Percentiles rank a stretch among this genome's conserved stretches.
Evolutionary conservation across 257 asterid genomes (phyloP).

Genomic region (Cordia subcordata): DNA sequence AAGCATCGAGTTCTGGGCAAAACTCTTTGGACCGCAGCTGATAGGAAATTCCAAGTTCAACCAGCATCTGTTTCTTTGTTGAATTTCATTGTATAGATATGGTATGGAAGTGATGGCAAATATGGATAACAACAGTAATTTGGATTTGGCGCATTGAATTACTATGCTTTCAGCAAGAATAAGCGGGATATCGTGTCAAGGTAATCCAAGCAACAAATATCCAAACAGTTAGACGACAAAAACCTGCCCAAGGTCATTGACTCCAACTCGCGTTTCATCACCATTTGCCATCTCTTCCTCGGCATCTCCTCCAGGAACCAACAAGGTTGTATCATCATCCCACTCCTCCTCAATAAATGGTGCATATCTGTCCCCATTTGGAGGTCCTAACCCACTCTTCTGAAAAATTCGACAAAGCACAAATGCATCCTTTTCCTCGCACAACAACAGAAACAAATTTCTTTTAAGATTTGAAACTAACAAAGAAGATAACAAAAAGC

Average conservation of each 20-base stretch:
- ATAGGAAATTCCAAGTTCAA: too few species aligned
- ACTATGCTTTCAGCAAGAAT: neutral
- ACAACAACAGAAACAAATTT: conserved; percentile 30
- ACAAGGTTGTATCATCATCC: conserved; percentile 57
- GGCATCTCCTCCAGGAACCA: conserved; percentile 68
- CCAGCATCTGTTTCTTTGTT: too few species aligned
- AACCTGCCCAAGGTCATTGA: conserved; percentile 65
- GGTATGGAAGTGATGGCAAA: too few species aligned
- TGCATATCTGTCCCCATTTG: conserved; percentile 90
- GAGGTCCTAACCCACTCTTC: conserved; percentile 96
- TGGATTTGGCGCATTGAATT: neutral
- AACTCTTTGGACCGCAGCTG: too few species aligned
- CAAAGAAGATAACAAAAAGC: conserved; percentile 1
- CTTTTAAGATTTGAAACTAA: conserved; percentile 23
- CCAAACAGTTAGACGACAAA: conserved; percentile 18
- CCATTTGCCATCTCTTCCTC: conserved; percentile 78
- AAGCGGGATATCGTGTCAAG: neutral
- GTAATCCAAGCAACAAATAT: neutral
- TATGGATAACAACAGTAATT: neutral
- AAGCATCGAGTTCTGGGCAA: too few species aligned
- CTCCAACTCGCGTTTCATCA: conserved; percentile 51
- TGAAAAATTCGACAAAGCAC: conserved; percentile 96
- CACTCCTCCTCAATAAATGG: conserved; percentile 97
- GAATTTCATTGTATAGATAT: too few species aligned
- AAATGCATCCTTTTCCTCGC: conserved; percentile 76